Percentiles rank a stretch among this genome's conserved stretches.
These are phyloP conservation scores for Xylariaceae sp. DNA, from an alignment of 2,329 filamentous ascomycete species.

Conservation along the genomic window DNA sequence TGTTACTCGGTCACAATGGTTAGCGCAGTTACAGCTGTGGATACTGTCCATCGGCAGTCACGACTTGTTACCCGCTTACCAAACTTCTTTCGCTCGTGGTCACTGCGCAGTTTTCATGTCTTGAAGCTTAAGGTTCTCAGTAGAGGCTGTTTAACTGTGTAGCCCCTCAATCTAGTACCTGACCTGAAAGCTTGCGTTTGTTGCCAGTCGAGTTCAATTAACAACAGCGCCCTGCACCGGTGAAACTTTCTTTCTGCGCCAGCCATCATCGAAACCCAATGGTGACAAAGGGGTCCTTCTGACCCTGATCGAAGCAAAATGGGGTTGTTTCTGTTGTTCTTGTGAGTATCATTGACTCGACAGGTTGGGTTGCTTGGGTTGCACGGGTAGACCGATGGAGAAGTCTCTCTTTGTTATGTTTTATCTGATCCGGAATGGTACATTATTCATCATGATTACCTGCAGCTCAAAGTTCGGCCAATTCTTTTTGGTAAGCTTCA, in stretches of 20 bases:
- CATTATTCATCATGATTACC: conserved; percentile 16
- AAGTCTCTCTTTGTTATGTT: conserved; percentile 10
- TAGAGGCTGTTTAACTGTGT: conserved; percentile 14
- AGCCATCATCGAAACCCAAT: neutral
- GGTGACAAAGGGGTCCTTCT: neutral
- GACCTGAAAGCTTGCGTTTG: conserved; percentile 26
- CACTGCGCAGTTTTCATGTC: too few relatives aligned
- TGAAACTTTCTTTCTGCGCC: neutral
- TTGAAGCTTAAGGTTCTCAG: neutral
- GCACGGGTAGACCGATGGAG: conserved; percentile 20
- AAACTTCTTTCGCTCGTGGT: neutral
- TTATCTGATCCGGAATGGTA: conserved; percentile 1
- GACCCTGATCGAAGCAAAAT: too few relatives aligned
- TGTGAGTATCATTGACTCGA: neutral
- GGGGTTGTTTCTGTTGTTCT: too few relatives aligned
- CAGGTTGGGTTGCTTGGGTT: neutral
- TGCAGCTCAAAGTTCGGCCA: conserved; percentile 11
- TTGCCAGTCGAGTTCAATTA: neutral
- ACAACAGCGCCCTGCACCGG: neutral
- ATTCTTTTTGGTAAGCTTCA: conserved; percentile 20
- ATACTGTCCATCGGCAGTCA: conserved; percentile 13
- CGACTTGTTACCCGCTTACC: conserved; percentile 17
- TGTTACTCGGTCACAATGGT: conserved; percentile 17
- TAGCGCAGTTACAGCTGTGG: too few relatives aligned
- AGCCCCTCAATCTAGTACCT: conserved; percentile 27